These are phyloP conservation scores for Daucus carota DNA, from an alignment of 129 eudicot genomes.

Conservation along the genomic window DH1_v3.0 NC_030386.2:26874001-26874500, in stretches of 20 bases:
- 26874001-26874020: constrained; percentile 9
- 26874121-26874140: constrained; percentile 3
- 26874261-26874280: neutral
- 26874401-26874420: neutral
- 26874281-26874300: neutral
- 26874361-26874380: neutral
- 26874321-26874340: neutral
- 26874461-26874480: neutral
- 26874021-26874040: constrained; percentile 16
- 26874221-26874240: neutral
- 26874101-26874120: constrained; percentile 14
- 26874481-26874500: neutral
- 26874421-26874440: neutral
- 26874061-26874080: constrained; percentile 15
- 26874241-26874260: neutral
- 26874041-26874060: constrained; percentile 11
- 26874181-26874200: constrained; percentile 12
- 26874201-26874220: constrained; percentile 16
- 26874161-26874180: constrained; percentile 13
- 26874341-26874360: neutral
- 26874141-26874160: constrained; percentile 13
- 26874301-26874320: neutral
- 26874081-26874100: constrained; percentile 16
- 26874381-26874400: neutral
- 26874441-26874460: neutral